Evolutionary conservation across 805 yeast species (phyloP).

Genomic region (Metschnikowia arizonensis): DNA sequence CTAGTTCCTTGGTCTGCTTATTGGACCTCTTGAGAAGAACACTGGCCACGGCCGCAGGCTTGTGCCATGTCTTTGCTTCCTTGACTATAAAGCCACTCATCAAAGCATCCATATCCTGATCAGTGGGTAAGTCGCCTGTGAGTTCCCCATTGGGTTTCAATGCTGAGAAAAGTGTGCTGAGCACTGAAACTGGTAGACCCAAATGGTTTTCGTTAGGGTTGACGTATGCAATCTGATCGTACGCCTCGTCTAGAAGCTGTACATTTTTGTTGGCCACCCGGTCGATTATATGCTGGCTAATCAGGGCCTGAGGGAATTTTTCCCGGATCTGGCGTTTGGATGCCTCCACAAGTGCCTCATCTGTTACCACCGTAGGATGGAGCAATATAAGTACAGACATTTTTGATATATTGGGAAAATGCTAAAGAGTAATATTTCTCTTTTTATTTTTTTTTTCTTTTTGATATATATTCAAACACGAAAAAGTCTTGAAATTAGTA

Average conservation of each 20-base stretch:
- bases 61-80: slow-evolving; percentile 48
- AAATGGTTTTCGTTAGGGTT: slow-evolving; percentile 50
- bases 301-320: slow-evolving; percentile 25
- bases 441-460: too few relatives aligned
- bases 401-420: not conserved
- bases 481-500: too few relatives aligned
- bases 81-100: slow-evolving; percentile 58
- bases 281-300: slow-evolving; percentile 54
- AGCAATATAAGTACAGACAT: slow-evolving; percentile 44
- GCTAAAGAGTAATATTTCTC: too few relatives aligned
- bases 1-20: slow-evolving; percentile 2
- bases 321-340: slow-evolving; percentile 31
- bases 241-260: slow-evolving; percentile 32
- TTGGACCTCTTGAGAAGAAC: slow-evolving; percentile 32
- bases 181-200: slow-evolving; percentile 44
- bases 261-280: slow-evolving; percentile 50
- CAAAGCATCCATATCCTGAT: slow-evolving; percentile 56
- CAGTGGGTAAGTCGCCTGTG: slow-evolving; percentile 50
- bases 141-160: slow-evolving; percentile 45
- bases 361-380: slow-evolving; percentile 65
- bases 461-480: too few relatives aligned
- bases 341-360: slow-evolving; percentile 43
- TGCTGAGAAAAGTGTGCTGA: slow-evolving; percentile 36
- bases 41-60: slow-evolving; percentile 39
- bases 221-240: slow-evolving; percentile 46